A percentile compares a stretch with the other conserved stretches of the same genome.
These are phyloP conservation scores for Sugiyamaella paludigena DNA, from an alignment of 1,139 yeast genomes.

Conservation along the genomic window DNA sequence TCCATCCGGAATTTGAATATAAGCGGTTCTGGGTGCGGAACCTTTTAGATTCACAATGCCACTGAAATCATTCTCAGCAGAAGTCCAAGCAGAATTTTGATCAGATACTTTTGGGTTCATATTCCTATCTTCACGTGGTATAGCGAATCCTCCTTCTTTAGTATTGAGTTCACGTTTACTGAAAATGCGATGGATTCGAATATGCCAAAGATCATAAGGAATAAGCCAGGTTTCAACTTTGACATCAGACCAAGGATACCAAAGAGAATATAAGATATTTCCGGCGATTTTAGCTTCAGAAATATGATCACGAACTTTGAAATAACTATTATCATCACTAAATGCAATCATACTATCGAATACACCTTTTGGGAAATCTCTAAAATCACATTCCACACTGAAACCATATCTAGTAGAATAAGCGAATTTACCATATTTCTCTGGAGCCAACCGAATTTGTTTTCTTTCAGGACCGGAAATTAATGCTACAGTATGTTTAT, in stretches of 20 bases:
- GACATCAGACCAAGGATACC: slow-evolving; percentile 33
- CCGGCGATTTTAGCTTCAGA: slow-evolving; percentile 29
- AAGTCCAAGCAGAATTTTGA: slow-evolving; percentile 12
- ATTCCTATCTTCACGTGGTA: slow-evolving; percentile 7
- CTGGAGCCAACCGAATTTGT: slow-evolving; percentile 28
- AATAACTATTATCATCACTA: slow-evolving; percentile 23
- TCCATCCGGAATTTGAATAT: slow-evolving; percentile 31
- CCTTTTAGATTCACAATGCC: slow-evolving; percentile 19
- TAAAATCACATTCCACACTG: slow-evolving; percentile 28
- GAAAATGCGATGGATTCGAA: slow-evolving; percentile 30
- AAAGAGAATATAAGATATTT: slow-evolving; percentile 27
- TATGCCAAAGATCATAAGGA: slow-evolving; percentile 29
- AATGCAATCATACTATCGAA: slow-evolving; percentile 27
- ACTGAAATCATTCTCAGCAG: slow-evolving; percentile 16
- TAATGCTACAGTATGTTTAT: slow-evolving; percentile 29
- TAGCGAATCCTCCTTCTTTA: slow-evolving; percentile 31
- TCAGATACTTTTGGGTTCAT: slow-evolving; percentile 3
- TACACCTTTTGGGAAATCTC: slow-evolving; percentile 26
- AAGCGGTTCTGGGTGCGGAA: slow-evolving; percentile 20
- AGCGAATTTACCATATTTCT: slow-evolving; percentile 37
- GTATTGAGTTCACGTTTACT: slow-evolving; percentile 23
- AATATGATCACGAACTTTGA: slow-evolving; percentile 23
- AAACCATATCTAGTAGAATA: slow-evolving; percentile 37
- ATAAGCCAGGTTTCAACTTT: slow-evolving; percentile 32
- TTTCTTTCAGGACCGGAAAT: slow-evolving; percentile 32